Percentiles rank a stretch among this genome's conserved stretches.
Evolutionary conservation across 176 grass and related monocot species (phyloP).

Genomic region (Oryza meridionalis): DNA sequence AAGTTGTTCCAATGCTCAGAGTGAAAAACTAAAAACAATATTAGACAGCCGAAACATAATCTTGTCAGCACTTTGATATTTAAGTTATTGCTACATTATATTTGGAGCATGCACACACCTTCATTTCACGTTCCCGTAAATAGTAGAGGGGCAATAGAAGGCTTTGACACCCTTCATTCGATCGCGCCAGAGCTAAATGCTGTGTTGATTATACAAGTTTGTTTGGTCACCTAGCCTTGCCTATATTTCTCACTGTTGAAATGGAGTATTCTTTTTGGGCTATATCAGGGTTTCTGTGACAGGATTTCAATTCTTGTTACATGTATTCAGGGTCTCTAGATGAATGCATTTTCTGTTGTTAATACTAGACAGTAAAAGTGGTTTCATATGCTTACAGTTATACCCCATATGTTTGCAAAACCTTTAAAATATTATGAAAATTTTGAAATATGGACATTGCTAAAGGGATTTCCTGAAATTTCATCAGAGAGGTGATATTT

Average conservation of each 20-base stretch:
- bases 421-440: too few species aligned
- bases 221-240: not conserved
- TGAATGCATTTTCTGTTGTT: constrained; percentile 5
- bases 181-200: not conserved
- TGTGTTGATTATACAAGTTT: not conserved
- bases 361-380: not conserved
- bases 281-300: not conserved
- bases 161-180: not conserved
- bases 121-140: not conserved
- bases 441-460: not conserved
- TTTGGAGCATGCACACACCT: not conserved
- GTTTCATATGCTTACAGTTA: not conserved
- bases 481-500: not conserved
- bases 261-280: not conserved
- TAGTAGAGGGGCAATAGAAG: not conserved
- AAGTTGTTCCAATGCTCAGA: not conserved
- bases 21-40: not conserved
- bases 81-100: constrained; percentile 1
- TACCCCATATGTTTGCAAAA: not conserved
- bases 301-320: not conserved
- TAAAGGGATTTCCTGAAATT: not conserved
- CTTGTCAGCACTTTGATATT: not conserved
- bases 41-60: not conserved
- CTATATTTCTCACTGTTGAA: not conserved
- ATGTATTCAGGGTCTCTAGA: not conserved